Percentiles rank a stretch among this genome's conserved stretches.
Conservation (phyloP, 345 rosid species). For the Populus tremula region DNA sequence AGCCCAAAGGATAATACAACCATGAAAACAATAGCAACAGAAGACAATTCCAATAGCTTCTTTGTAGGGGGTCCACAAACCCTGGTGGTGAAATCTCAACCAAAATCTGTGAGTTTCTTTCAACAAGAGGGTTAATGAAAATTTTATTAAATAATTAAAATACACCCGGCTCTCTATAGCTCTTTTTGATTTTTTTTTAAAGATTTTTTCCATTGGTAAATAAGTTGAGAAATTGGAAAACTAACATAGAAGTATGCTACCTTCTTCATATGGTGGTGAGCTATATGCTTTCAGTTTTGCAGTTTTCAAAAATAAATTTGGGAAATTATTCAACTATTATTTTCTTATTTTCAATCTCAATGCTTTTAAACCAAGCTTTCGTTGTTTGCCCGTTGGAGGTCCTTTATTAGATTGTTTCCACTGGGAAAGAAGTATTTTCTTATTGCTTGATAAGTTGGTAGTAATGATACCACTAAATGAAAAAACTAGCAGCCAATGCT, state of each 20-base stretch:
- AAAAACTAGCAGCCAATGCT: not conserved
- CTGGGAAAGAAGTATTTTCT: not conserved
- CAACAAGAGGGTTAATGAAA: conserved; percentile 51
- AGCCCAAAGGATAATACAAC: conserved; percentile 38
- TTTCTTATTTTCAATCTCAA: not conserved
- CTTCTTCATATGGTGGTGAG: not conserved
- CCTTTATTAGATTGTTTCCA: not conserved
- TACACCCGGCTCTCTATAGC: not conserved
- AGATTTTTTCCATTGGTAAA: not conserved
- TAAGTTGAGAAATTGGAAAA: not conserved
- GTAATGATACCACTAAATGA: not conserved
- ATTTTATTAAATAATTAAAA: conserved; percentile 8
- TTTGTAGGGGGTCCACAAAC: conserved; percentile 78
- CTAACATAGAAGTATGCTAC: not conserved
- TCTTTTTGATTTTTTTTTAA: not conserved
- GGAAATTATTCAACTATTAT: not conserved
- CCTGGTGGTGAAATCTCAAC: conserved; percentile 48
- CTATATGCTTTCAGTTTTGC: not conserved
- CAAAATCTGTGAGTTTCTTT: conserved; percentile 51
- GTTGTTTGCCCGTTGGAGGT: not conserved
- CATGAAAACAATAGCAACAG: conserved; percentile 35
- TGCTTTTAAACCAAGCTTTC: not conserved
- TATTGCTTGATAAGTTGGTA: not conserved
- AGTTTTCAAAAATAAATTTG: not conserved
- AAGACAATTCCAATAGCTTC: conserved; percentile 60